Evolutionary conservation across 495 filamentous ascomycete species (phyloP).

Genomic region (Oleoguttula mirabilis): DNA sequence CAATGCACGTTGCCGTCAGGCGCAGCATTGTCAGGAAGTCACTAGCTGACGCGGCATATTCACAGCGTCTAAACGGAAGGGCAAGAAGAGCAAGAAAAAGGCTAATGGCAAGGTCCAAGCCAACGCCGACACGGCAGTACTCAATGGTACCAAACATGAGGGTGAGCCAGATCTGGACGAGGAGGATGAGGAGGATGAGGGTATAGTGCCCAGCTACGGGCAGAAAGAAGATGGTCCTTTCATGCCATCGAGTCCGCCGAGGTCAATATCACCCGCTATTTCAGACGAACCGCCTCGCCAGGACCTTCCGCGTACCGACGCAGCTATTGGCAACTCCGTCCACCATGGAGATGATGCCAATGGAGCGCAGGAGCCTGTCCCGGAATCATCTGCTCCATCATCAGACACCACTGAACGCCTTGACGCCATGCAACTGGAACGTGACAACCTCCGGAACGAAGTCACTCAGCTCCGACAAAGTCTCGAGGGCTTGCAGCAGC

Average conservation of each 20-base stretch:
- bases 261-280: neutral
- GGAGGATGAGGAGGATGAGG: slow-evolving; percentile 23
- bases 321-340: no score
- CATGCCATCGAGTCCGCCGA: slow-evolving; percentile 9
- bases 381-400: slow-evolving; percentile 12
- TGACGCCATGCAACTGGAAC: slow-evolving; percentile 66
- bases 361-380: neutral
- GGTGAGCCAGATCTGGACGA: slow-evolving; percentile 19
- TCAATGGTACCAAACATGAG: slow-evolving; percentile 15
- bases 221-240: slow-evolving; percentile 14
- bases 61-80: slow-evolving; percentile 28
- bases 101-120: slow-evolving; percentile 18
- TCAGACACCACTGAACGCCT: slow-evolving; percentile 48
- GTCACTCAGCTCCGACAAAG: slow-evolving; percentile 70
- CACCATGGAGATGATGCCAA: neutral
- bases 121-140: slow-evolving; percentile 8
- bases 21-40: neutral
- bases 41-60: slow-evolving; percentile 9
- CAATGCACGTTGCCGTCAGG: neutral
- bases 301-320: no score
- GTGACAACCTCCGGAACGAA: slow-evolving; percentile 65
- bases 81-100: slow-evolving; percentile 30
- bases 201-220: slow-evolving; percentile 8
- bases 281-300: no score
- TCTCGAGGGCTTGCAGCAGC: slow-evolving; percentile 63